Evolutionary conservation across 805 yeast genomes (phyloP), one percentile per base, ranked within the genome.

Genomic region (Danielia reshetovae): DNA sequence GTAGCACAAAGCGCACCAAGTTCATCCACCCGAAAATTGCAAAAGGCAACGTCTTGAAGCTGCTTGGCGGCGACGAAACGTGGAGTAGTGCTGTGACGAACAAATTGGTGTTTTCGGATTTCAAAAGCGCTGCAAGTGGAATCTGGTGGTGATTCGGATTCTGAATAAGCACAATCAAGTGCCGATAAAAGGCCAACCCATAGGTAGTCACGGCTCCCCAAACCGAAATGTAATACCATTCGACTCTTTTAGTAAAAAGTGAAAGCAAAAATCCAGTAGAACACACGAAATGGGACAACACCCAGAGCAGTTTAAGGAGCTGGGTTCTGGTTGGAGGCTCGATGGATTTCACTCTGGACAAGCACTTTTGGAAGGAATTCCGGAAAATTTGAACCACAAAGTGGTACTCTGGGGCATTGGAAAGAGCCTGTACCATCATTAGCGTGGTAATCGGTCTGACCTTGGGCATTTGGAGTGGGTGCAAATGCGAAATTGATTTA

Each of bases 71-170:
- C 3, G 65, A 51, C 8, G 43, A 29, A 7, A 46, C 38, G 7
- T 46, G 51, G 14, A 59, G 40, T 8, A 55, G 12, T 1, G 61
- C 43, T 26, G 47, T 42, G 0, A 45, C 49, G 19, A 61, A 43
- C 9, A 61, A 42, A 22, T 48, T 52, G 16, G 59, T 51, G 34
- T 54, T 58, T 25, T 62, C 67, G 5, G 64, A 53, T 24, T 49
- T 44, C 24, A 60, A 36, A 13, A 59, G 25, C 5, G 42, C 35
- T 0, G 54, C 43, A 29, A 58, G 32, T 2, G 57, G 57, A 15
- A 45, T 33, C 17, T 38, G 36, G 13, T 33, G 38, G n/a, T 30
- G 35, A 12, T 8, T 17, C 3, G 29, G 9, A 4, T 15, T 14
- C 9, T 18, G 3, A 4, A 27, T 12, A 11, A 27, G 16, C 7